These are phyloP conservation scores for Neurospora sp. DNA, from an alignment of 495 filamentous ascomycete species.

Conservation along the genomic window DNA sequence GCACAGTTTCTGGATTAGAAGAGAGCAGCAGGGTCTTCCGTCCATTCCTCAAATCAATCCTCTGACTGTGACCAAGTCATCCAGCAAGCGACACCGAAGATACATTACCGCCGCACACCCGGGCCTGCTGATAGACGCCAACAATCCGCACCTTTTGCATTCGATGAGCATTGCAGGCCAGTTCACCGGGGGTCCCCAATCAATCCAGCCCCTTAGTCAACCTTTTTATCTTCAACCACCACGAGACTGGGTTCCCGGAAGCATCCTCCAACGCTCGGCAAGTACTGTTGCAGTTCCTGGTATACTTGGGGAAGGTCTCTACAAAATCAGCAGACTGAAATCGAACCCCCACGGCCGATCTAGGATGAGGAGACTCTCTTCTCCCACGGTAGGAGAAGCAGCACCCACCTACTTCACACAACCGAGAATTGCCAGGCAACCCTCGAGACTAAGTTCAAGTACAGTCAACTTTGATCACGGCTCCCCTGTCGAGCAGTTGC, in stretches of 20 bases:
- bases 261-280: conserved; percentile 5
- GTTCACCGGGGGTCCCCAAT: neutral
- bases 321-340: conserved; percentile 18
- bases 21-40: neutral
- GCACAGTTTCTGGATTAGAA: neutral
- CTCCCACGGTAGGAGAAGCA: neutral
- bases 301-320: conserved; percentile 16
- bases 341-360: conserved; percentile 1
- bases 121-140: neutral
- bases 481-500: neutral
- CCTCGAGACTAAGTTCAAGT: neutral
- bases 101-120: neutral
- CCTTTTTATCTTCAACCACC: neutral
- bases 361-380: neutral
- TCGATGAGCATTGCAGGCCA: neutral
- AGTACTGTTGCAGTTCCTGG: conserved; percentile 12
- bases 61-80: neutral
- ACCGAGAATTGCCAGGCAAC: neutral
- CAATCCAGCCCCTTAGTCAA: conserved; percentile 8
- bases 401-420: neutral
- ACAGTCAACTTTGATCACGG: neutral
- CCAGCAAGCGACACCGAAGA: neutral
- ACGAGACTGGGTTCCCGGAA: conserved; percentile 6
- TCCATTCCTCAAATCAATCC: neutral
- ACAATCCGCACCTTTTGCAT: neutral